Evolutionary conservation across 2,329 filamentous ascomycete genomes (phyloP).

Genomic region (Cercospora nicotianae): DNA sequence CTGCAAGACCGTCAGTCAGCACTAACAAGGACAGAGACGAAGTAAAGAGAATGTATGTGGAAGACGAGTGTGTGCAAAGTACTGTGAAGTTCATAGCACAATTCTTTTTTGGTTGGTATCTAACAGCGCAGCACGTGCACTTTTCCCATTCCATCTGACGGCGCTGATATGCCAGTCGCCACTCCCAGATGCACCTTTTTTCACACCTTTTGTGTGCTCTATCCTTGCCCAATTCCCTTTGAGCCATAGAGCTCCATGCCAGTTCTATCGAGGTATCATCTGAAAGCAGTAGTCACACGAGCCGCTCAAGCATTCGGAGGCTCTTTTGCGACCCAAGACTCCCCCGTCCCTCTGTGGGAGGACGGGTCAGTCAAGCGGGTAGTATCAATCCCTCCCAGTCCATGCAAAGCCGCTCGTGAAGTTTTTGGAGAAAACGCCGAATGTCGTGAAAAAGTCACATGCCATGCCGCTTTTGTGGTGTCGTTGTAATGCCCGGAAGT

Average conservation of each 20-base stretch:
- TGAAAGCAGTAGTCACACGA: conserved; percentile 21
- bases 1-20: background rate
- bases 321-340: conserved; percentile 11
- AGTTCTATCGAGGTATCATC: conserved; percentile 21
- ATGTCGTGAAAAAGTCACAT: conserved; percentile 19
- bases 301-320: conserved; percentile 10
- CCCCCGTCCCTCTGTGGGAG: conserved; percentile 14
- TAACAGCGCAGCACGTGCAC: conserved; percentile 14
- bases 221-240: conserved; percentile 15
- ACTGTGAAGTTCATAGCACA: conserved; percentile 10
- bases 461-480: conserved; percentile 22
- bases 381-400: conserved; percentile 14
- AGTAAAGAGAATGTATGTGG: background rate
- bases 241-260: conserved; percentile 18
- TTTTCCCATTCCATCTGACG: conserved; percentile 3
- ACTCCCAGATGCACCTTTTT: conserved; percentile 15
- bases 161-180: conserved; percentile 13
- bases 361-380: conserved; percentile 14
- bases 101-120: conserved; percentile 5
- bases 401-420: conserved; percentile 22
- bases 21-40: background rate
- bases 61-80: background rate
- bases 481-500: conserved; percentile 17
- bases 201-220: conserved; percentile 7
- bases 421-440: conserved; percentile 17